phyloP scores from a whole-genome alignment of 805 yeast species.

The Candida easanensis region DNA sequence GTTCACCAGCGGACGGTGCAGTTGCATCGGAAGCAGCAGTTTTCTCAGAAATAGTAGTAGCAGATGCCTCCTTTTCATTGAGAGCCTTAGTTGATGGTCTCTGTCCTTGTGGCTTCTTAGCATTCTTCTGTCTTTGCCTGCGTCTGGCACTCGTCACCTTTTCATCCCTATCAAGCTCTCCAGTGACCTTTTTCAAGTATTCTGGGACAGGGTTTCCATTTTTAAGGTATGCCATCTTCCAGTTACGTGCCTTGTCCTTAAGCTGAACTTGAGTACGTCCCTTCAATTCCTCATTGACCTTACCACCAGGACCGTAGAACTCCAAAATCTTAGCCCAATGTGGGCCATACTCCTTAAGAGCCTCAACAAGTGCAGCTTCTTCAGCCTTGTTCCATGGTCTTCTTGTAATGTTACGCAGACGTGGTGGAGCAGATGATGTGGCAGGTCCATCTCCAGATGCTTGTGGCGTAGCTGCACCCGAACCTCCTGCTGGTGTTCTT shows the following conservation, averaged over 20 bases:
- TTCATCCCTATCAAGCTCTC: constrained; percentile 64
- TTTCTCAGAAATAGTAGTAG: neutral
- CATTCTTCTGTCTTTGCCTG: constrained; percentile 17
- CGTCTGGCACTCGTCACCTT: constrained; percentile 34
- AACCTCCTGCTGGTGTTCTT: neutral
- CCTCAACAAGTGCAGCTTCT: constrained; percentile 78
- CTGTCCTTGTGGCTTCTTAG: constrained; percentile 6
- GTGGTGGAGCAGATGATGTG: constrained; percentile 18
- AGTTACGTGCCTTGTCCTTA: constrained; percentile 94
- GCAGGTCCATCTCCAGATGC: constrained; percentile 10
- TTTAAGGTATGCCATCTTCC: constrained; percentile 85
- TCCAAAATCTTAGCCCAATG: constrained; percentile 92
- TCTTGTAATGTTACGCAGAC: constrained; percentile 37
- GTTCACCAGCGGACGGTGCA: neutral
- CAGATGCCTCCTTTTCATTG: too few relatives aligned
- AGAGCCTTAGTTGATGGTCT: constrained; percentile 7
- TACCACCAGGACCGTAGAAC: constrained; percentile 92
- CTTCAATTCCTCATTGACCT: constrained; percentile 75
- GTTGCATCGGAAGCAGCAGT: neutral
- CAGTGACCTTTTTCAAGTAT: constrained; percentile 81
- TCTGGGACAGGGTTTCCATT: constrained; percentile 75
- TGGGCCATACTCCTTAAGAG: constrained; percentile 80
- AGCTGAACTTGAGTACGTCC: constrained; percentile 88
- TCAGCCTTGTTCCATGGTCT: constrained; percentile 88
- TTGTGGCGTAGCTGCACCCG: constrained; percentile 15